phyloP scores from a whole-genome alignment of 129 eudicot genomes.

The Smallanthus sonchifolius region DNA sequence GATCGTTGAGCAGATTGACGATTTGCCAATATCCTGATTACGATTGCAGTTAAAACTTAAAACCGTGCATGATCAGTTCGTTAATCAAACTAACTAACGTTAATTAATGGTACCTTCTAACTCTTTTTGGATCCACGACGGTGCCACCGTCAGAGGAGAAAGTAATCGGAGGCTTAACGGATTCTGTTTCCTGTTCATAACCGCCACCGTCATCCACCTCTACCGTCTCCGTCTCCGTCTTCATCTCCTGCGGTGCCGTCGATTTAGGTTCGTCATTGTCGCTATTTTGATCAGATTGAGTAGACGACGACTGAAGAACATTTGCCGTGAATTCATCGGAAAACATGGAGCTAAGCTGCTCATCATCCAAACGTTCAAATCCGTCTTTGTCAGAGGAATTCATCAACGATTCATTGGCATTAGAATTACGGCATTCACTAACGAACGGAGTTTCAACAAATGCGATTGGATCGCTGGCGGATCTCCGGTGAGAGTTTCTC shows the following conservation, averaged over 20 bases:
- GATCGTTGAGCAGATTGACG: conserved; percentile 66
- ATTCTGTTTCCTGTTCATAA: conserved; percentile 38
- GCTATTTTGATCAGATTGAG: conserved; percentile 55
- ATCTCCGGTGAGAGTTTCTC: conserved; percentile 61
- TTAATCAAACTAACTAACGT: not conserved
- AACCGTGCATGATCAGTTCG: not conserved
- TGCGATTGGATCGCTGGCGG: conserved; percentile 73
- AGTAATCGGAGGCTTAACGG: conserved; percentile 12
- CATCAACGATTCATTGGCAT: not conserved
- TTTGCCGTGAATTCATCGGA: conserved; percentile 44
- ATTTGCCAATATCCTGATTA: conserved; percentile 16
- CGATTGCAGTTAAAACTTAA: not conserved
- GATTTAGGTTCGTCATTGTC: conserved; percentile 35
- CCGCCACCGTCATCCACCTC: too few relatives aligned
- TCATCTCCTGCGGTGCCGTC: conserved; percentile 11
- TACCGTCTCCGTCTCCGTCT: conserved; percentile 6
- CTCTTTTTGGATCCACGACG: conserved; percentile 36
- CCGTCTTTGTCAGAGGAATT: conserved; percentile 25
- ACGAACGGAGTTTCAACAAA: conserved; percentile 48
- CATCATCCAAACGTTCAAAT: conserved; percentile 75
- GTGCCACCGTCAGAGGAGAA: conserved; percentile 30
- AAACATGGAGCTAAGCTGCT: conserved; percentile 73
- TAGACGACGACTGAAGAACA: conserved; percentile 11
- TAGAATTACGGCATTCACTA: not conserved
- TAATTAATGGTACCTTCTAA: conserved; percentile 24